Percentiles rank a stretch among this genome's conserved stretches.
Conservation (phyloP, 2,329 filamentous ascomycete genomes). For the Calonectria pseudoreteaudii region DNA sequence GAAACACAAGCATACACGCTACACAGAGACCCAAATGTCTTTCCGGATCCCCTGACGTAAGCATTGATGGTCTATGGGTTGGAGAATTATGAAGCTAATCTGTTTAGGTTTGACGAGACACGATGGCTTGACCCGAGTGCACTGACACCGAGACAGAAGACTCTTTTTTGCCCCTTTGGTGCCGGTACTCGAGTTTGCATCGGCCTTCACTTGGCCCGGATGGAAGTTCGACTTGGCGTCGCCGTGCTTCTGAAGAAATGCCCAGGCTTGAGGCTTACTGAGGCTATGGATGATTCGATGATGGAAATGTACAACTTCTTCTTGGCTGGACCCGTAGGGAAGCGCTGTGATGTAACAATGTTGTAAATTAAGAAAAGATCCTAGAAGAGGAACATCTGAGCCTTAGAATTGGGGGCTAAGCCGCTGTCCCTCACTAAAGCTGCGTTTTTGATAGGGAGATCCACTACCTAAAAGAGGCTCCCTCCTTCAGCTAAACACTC, state of each 20-base stretch:
- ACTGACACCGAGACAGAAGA: not conserved
- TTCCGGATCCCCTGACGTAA: not conserved
- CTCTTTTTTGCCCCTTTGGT: not conserved
- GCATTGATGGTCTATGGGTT: not conserved
- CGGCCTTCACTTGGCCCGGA: not conserved
- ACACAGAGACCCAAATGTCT: not conserved
- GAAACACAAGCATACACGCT: not conserved
- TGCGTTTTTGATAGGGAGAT: not conserved
- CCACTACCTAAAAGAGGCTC: not conserved
- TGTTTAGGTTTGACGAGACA: not conserved
- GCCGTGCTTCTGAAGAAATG: not conserved
- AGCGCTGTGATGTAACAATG: not conserved
- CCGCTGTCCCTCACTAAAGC: not conserved
- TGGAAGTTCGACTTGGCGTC: not conserved
- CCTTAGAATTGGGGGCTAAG: not conserved
- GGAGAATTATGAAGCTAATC: not conserved
- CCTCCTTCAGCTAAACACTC: not conserved
- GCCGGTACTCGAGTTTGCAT: not conserved
- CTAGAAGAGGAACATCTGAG: not conserved
- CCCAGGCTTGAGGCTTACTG: not conserved
- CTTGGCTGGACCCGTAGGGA: not conserved
- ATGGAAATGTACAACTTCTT: conserved; percentile 2
- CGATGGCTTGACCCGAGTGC: not conserved
- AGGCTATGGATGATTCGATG: not conserved
- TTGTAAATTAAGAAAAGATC: not conserved